Conservation (phyloP, 192 early-diverging fungal genomes). For the Backusella sp. region DNA sequence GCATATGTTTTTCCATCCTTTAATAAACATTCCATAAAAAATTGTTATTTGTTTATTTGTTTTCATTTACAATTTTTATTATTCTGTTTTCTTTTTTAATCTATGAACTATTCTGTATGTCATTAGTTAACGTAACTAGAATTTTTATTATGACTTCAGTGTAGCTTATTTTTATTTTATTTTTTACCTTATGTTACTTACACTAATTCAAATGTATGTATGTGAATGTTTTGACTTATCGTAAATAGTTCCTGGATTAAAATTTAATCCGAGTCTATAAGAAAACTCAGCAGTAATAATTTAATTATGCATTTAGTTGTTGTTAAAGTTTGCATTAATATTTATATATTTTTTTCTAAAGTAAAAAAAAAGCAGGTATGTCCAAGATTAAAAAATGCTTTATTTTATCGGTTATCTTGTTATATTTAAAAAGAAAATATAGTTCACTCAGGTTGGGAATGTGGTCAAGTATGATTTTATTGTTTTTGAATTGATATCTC, state of each 20-base stretch:
- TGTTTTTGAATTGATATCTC: constrained; percentile 2
- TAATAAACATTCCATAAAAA: constrained; percentile 7
- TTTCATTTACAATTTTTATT: not conserved
- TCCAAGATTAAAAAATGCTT: not conserved
- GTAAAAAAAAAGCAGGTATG: not conserved
- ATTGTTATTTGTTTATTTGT: not conserved
- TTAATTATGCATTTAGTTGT: not conserved
- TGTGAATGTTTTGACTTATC: not conserved
- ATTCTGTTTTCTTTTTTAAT: not conserved
- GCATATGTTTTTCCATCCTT: not conserved
- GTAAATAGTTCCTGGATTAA: not conserved
- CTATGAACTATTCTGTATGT: not conserved
- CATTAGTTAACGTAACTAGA: not conserved
- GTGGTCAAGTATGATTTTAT: not conserved
- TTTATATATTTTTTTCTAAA: not conserved
- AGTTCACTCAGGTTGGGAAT: not conserved
- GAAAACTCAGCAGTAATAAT: not conserved
- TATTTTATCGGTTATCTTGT: not conserved
- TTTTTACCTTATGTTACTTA: not conserved
- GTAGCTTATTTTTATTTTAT: not conserved
- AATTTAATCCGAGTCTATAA: not conserved
- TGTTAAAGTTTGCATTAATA: not conserved
- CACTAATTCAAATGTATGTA: not conserved
- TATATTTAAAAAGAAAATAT: not conserved
- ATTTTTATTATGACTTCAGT: not conserved